Percentiles rank a stretch among this genome's conserved stretches.
phyloP scores from a whole-genome alignment of 2,329 filamentous ascomycete genomes.

The Pseudogymnoascus destructans region DNA sequence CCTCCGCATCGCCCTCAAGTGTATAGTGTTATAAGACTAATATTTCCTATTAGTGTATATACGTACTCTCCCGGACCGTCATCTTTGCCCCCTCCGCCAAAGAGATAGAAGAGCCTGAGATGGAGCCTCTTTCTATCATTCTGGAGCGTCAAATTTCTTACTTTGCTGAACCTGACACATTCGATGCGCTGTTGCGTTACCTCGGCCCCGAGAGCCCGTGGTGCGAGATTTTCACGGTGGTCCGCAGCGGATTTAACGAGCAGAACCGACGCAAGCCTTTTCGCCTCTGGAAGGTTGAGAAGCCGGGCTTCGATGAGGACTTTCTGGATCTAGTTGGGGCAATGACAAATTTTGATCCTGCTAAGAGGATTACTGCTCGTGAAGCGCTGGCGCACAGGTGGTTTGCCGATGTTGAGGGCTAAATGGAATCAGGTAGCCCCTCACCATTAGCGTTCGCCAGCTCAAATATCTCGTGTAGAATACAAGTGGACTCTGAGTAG shows the following conservation, averaged over 20 bases:
- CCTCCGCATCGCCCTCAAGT: too few species aligned
- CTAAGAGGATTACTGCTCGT: constrained; percentile 28
- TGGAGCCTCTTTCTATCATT: constrained; percentile 20
- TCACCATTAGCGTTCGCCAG: too few species aligned
- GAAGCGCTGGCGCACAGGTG: constrained; percentile 26
- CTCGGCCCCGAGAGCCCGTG: constrained; percentile 30
- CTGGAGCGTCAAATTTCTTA: constrained; percentile 35
- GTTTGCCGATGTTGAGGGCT: background rate
- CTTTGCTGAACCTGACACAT: constrained; percentile 31
- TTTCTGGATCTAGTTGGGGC: constrained; percentile 29
- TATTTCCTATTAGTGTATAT: background rate
- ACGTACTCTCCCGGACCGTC: background rate
- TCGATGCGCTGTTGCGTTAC: constrained; percentile 30
- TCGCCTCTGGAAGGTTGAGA: constrained; percentile 19
- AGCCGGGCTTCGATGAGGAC: constrained; percentile 28
- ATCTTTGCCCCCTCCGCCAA: background rate
- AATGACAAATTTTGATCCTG: constrained; percentile 30
- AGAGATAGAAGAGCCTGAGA: background rate
- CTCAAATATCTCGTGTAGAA: too few species aligned
- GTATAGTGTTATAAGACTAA: background rate
- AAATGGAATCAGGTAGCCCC: background rate
- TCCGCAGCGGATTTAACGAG: constrained; percentile 29
- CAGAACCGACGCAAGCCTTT: constrained; percentile 32
- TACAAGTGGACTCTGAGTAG: too few species aligned
- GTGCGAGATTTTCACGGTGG: constrained; percentile 26